These are phyloP conservation scores for Aegle marmelos DNA, from an alignment of 345 rosid species.

Conservation along the genomic window DNA sequence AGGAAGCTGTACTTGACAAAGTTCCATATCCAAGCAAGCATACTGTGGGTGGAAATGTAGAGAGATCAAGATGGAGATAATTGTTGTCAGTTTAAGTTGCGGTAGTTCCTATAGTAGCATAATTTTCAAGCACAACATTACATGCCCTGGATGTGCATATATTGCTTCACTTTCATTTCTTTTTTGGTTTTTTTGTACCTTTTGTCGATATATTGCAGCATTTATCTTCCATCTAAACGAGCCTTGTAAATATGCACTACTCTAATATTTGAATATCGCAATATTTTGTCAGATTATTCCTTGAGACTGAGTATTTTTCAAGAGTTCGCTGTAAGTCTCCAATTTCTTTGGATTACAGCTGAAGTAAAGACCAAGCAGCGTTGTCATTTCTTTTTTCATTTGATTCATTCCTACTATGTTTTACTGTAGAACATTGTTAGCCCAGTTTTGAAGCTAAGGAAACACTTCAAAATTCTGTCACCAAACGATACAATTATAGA, in stretches of 20 bases:
- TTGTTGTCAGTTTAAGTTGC: neutral
- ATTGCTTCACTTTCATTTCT: neutral
- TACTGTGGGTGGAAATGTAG: slow-evolving; percentile 3
- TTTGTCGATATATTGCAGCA: slow-evolving; percentile 15
- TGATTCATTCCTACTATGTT: neutral
- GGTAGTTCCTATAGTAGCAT: slow-evolving; percentile 12
- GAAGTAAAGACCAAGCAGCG: neutral
- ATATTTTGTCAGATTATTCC: neutral
- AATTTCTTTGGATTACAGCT: neutral
- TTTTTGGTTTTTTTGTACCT: neutral
- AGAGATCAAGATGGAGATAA: slow-evolving; percentile 37
- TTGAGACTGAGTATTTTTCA: neutral
- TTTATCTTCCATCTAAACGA: slow-evolving; percentile 7
- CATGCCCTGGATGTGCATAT: slow-evolving; percentile 29
- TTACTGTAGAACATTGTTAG: neutral
- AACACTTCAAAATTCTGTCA: slow-evolving; percentile 5
- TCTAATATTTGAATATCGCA: neutral
- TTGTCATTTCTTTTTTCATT: neutral
- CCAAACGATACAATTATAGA: neutral
- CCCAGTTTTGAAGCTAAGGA: neutral
- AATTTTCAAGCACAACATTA: slow-evolving; percentile 8
- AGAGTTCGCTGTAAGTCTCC: neutral
- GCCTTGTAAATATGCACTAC: slow-evolving; percentile 34
- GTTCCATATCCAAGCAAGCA: slow-evolving; percentile 20
- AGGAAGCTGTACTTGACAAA: slow-evolving; percentile 11